A percentile compares a stretch with the other conserved stretches of the same genome.
phyloP scores from a whole-genome alignment of 2,329 filamentous ascomycete species.

The Neofusicoccum kwambonambiense region DNA sequence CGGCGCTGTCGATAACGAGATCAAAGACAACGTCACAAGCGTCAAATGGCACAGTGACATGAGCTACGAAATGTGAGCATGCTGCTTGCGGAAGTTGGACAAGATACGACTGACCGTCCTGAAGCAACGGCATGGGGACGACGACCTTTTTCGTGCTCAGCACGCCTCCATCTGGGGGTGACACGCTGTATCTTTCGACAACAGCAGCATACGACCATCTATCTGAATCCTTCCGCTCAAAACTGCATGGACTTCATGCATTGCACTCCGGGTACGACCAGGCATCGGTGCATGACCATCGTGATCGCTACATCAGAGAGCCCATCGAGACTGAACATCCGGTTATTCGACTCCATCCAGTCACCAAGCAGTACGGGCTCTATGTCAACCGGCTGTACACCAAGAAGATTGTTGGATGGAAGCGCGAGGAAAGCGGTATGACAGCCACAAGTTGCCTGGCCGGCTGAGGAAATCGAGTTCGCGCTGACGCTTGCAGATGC shows the following conservation, averaged over 20 bases:
- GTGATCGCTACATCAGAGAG: conserved; percentile 12
- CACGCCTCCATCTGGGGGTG: neutral
- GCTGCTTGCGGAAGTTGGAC: neutral
- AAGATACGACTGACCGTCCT: neutral
- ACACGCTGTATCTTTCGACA: conserved; percentile 5
- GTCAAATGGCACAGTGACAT: conserved; percentile 17
- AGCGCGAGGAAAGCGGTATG: conserved; percentile 20
- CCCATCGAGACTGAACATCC: conserved; percentile 19
- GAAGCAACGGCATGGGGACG: conserved; percentile 14
- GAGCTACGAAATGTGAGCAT: conserved; percentile 7
- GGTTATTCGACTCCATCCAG: conserved; percentile 21
- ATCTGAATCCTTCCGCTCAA: conserved; percentile 17
- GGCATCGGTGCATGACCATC: conserved; percentile 14
- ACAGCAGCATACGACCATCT: conserved; percentile 11
- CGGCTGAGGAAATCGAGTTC: neutral
- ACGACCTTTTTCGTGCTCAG: conserved; percentile 11
- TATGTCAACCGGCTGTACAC: conserved; percentile 22
- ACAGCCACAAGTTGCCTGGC: neutral
- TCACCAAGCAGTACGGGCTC: conserved; percentile 20
- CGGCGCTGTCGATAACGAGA: conserved; percentile 10
- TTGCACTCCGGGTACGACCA: conserved; percentile 19
- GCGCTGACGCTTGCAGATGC: neutral
- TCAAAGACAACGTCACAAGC: conserved; percentile 11
- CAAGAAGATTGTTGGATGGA: conserved; percentile 20
- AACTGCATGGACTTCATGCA: conserved; percentile 19